Base-by-base conservation (phyloP, 106 monocot species). In the Iris macrosiphon region DNA sequence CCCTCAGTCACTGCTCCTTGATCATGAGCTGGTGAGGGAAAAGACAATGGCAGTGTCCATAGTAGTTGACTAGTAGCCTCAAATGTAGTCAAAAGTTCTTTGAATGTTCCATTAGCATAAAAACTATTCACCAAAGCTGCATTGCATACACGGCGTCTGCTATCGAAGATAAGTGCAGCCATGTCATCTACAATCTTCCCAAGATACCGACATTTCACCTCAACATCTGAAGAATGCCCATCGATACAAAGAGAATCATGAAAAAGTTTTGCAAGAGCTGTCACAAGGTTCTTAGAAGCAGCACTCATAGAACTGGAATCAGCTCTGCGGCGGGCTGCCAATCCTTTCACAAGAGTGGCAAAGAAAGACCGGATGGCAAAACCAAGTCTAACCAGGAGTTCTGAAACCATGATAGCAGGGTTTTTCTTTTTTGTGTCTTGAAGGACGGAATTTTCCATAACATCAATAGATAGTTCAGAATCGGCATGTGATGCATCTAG, bases 161-260 rank as follows among this genome's bases (percentile, higher is more conserved):
- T 70, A 50, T 84, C 84, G 38, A 89, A 68, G 38, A 65, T 70
- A 31, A 89, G 61, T 14, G 63, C 31, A 46, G 57, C 45, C 64
- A 89, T 84, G 49, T 79, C 83, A 38, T 74, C 80, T 11, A 80
- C 77, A 52, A 89, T 71, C 64, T 71, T 89, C 41, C 89, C 89
- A 62, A 89, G 80, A 54, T 81, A 81, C 27, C 59, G 66, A 52
- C 87, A 88, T 60, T 82, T 88, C 46, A 82, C 81, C 60, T 75
- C 56, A 20, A 67, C 80, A 35, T 52, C 35, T 53, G 62, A 72
- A 56, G 70, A 64, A 61, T 77, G 57, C 4, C 82, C 82, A 2
- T 74, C 61, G 56, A 65, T 82, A 63, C 59, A 62, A 55, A 87
- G 75, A 47, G 87, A 78, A 64, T 71, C 70, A 55, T 65, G 71